Percentiles rank a stretch among this genome's conserved stretches.
These are phyloP conservation scores for Colletotrichum neosansevieriae DNA, from an alignment of 2,329 filamentous ascomycete species.

Conservation along the genomic window DNA sequence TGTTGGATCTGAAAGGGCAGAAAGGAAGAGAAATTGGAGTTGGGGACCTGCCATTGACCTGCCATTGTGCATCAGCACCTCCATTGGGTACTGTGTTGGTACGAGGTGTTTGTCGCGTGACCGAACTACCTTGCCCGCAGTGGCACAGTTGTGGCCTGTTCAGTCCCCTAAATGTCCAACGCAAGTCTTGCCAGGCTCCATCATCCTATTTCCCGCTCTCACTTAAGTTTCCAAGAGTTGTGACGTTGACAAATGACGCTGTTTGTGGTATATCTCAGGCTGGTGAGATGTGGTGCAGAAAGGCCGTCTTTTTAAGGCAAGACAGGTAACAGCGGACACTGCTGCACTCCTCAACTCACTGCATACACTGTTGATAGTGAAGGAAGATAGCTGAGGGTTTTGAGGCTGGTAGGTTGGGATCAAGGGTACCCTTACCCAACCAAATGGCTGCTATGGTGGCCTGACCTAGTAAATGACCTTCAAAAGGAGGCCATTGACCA, in stretches of 20 bases:
- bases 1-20: constrained; percentile 1
- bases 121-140: constrained; percentile 23
- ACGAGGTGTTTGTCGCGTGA: constrained; percentile 40
- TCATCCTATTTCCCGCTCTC: constrained; percentile 32
- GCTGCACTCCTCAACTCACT: not conserved
- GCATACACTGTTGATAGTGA: not conserved
- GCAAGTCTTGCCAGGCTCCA: constrained; percentile 16
- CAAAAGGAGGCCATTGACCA: no score
- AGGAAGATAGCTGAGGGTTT: not conserved
- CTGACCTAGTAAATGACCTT: not conserved
- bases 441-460: not conserved
- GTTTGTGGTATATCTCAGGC: not conserved
- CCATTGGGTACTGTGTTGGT: constrained; percentile 21
- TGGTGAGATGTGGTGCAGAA: not conserved
- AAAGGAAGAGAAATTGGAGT: constrained; percentile 3
- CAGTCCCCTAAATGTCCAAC: constrained; percentile 4
- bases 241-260: constrained; percentile 11
- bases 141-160: constrained; percentile 38
- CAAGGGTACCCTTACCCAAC: constrained; percentile 10
- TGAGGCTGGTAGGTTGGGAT: constrained; percentile 6
- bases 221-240: constrained; percentile 2
- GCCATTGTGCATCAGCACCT: constrained; percentile 10
- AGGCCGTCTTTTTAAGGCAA: not conserved
- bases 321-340: constrained; percentile 26
- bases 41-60: constrained; percentile 1